Evolutionary conservation across 106 monocot species (phyloP), one percentile per base, ranked within the genome.

Genomic region (Agapanthus africanus): DNA sequence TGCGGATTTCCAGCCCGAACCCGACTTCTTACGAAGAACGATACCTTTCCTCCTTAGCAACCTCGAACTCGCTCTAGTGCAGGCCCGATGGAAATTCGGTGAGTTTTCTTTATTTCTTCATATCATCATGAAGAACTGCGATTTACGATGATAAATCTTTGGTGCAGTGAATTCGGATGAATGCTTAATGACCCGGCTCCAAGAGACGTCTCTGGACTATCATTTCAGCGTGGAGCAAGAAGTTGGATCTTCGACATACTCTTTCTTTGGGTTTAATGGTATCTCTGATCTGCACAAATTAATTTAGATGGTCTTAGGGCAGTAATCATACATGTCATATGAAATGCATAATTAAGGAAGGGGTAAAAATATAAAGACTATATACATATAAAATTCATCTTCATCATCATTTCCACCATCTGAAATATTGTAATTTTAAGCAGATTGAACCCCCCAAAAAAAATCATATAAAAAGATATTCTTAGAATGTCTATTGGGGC

Each of bases 161-260:
- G 40, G 11, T 16, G 71, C 76, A 87, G 88, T 85, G 15, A 88
- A 88, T 71, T 38, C 88, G n/a, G 69, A 88, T 71, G 88, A 82
- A 51, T 88, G 88, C 36, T 39, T 88, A 23, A 69, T 88, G 64
- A 84, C 88, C 0, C 81, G 82, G 23, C 69, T 88, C 14, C 88
- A 88, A 70, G 88, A 88, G 74, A 84, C 85, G 88, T 82, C 88
- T 6, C 77, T 88, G 1, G 84, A 88, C 67, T 88, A 88, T 33
- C 88, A 88, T 74, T 88, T 88, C 65, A 74, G 68, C 51, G 88
- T 88, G 38, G 88, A 88, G 76, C 84, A 85, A 64, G 88, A 85
- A 79, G 88, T 88, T 2, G 84, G 88, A 47, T 44, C 82, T 21
- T 79, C 84, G 13, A 75, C 84, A 34, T 82, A 79, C 46, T 84